A percentile compares a stretch with the other conserved stretches of the same genome.
phyloP scores from a whole-genome alignment of 441 rosid genomes.

The Theobroma grandiflorum region DNA sequence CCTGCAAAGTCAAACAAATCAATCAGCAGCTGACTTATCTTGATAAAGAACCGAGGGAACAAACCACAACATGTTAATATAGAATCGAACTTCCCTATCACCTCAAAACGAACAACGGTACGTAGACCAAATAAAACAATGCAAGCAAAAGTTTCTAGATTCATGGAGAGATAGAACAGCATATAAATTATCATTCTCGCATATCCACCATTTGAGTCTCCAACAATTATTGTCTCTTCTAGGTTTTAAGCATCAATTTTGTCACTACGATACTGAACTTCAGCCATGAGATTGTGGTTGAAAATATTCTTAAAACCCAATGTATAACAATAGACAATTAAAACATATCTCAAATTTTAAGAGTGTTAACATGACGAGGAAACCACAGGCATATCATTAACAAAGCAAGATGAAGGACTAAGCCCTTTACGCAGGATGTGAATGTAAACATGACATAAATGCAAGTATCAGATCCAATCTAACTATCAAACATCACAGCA shows the following conservation, averaged over 20 bases:
- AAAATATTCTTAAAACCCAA: not conserved
- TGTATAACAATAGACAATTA: not conserved
- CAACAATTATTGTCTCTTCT: not conserved
- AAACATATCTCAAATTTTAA: not conserved
- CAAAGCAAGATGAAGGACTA: not conserved
- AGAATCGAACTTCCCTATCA: not conserved
- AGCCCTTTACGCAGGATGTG: not conserved
- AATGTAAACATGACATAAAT: not conserved
- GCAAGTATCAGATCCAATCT: not conserved
- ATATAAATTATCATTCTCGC: too few relatives aligned
- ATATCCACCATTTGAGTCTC: too few relatives aligned
- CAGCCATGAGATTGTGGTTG: not conserved
- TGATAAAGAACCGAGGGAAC: not conserved
- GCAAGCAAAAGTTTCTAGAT: too few relatives aligned
- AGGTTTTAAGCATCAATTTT: not conserved
- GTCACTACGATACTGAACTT: not conserved
- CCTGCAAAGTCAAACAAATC: constrained; percentile 47
- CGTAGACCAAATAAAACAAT: too few relatives aligned
- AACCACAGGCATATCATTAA: not conserved
- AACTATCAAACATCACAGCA: not conserved
- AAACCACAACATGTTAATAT: not conserved
- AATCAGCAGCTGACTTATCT: not conserved
- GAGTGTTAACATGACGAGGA: not conserved
- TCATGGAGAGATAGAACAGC: too few relatives aligned
- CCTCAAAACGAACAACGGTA: too few relatives aligned